Evolutionary conservation across 768 basidiomycete genomes (phyloP).

Genomic region (Rossbeevera mucosa): DNA sequence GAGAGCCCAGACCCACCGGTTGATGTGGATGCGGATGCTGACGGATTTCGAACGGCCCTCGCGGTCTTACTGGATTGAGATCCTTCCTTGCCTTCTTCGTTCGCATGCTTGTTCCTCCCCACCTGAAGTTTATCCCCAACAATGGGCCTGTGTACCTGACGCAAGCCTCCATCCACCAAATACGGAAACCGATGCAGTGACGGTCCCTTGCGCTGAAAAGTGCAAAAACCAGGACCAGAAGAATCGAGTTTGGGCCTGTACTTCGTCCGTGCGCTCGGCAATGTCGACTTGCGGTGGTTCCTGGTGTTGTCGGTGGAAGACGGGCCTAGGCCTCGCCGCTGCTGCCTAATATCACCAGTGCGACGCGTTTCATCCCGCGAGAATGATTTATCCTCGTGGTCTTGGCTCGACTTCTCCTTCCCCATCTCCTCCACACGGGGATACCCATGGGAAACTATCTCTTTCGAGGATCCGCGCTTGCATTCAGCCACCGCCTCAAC

Average conservation of each 20-base stretch:
- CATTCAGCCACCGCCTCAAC: slow-evolving; percentile 1
- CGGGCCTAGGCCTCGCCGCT: background rate
- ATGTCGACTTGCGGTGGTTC: background rate
- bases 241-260: slow-evolving; percentile 20
- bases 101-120: background rate
- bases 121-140: slow-evolving; percentile 2
- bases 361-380: slow-evolving; percentile 5
- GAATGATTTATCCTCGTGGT: slow-evolving; percentile 6
- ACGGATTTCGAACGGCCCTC: background rate
- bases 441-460: slow-evolving; percentile 10
- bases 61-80: background rate
- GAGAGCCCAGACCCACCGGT: background rate
- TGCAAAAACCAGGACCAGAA: background rate
- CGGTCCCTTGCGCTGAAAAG: slow-evolving; percentile 14
- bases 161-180: slow-evolving; percentile 7
- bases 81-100: background rate
- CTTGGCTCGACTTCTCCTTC: background rate
- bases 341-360: background rate
- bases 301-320: background rate
- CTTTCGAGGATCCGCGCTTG: slow-evolving; percentile 16
- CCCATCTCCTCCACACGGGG: background rate
- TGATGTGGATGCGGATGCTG: background rate
- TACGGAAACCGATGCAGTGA: slow-evolving; percentile 18
- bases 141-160: slow-evolving; percentile 8
- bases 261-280: slow-evolving; percentile 30